A percentile compares a stretch with the other conserved stretches of the same genome.
Conservation (phyloP, 208 protist species). For the Vickermania ingenoplastis region DNA sequence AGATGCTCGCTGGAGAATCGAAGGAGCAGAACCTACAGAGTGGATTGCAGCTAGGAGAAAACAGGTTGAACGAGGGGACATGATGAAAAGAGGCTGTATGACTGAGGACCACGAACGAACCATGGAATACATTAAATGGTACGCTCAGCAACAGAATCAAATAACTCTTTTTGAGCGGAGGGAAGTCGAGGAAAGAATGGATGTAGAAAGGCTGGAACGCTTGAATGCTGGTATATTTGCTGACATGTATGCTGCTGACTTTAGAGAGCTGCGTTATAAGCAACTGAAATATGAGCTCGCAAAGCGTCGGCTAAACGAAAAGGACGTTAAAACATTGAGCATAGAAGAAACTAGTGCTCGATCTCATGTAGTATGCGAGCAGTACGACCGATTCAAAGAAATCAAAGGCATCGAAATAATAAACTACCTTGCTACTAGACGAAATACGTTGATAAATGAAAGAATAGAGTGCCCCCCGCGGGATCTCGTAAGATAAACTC, state of each 20-base stretch:
- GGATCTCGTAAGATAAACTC: too few species aligned
- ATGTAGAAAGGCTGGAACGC: slow-evolving; percentile 26
- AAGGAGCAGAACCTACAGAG: slow-evolving; percentile 14
- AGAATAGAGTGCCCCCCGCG: not conserved
- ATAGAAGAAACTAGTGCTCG: slow-evolving; percentile 15
- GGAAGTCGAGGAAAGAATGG: slow-evolving; percentile 26
- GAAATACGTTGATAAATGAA: slow-evolving; percentile 1
- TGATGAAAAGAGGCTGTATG: slow-evolving; percentile 1
- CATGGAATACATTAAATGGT: slow-evolving; percentile 10
- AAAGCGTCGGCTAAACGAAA: slow-evolving; percentile 11
- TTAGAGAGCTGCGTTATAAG: slow-evolving; percentile 16
- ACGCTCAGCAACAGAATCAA: slow-evolving; percentile 15
- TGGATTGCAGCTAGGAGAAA: slow-evolving; percentile 16
- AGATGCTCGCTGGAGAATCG: slow-evolving; percentile 9
- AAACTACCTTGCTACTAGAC: slow-evolving; percentile 9
- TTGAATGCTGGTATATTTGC: slow-evolving; percentile 17
- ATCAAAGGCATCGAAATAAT: slow-evolving; percentile 22
- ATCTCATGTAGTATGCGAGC: slow-evolving; percentile 16
- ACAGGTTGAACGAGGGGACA: slow-evolving; percentile 15
- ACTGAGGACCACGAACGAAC: slow-evolving; percentile 1
- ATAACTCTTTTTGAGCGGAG: slow-evolving; percentile 20
- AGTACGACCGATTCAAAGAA: slow-evolving; percentile 17
- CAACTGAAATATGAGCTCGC: slow-evolving; percentile 19
- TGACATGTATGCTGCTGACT: slow-evolving; percentile 11
- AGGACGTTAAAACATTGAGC: slow-evolving; percentile 10